Conservation (phyloP, 129 eudicot genomes). For the Deinandra increscens region DNA sequence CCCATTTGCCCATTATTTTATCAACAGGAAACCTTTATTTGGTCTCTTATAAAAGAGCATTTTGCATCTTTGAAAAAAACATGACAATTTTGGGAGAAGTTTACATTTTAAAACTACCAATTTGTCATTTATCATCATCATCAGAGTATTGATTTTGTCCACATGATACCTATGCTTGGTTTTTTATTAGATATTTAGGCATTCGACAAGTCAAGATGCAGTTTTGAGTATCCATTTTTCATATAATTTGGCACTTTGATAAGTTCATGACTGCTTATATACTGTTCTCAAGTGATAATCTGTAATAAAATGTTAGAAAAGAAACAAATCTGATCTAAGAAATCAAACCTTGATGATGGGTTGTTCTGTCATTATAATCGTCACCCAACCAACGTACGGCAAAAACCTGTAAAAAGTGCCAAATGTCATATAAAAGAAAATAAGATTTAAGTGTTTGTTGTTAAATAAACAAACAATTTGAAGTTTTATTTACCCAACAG, state of each 20-base stretch:
- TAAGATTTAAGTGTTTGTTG: neutral
- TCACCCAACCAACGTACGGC: conserved; percentile 98
- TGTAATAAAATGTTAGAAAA: neutral
- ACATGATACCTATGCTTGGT: neutral
- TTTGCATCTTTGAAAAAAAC: conserved; percentile 1
- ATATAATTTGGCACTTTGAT: no score
- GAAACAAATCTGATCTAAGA: neutral
- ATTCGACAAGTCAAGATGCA: neutral
- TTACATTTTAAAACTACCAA: neutral
- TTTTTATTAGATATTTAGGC: neutral
- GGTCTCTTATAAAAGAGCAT: neutral
- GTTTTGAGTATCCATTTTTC: no score
- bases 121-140: neutral
- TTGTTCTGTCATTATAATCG: conserved; percentile 94
- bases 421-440: neutral
- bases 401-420: conserved; percentile 52
- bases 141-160: neutral
- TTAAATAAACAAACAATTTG: neutral
- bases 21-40: neutral
- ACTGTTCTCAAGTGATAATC: neutral
- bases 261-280: no score
- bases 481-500: conserved; percentile 69
- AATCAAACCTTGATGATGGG: conserved; percentile 83
- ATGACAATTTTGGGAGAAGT: neutral
- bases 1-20: neutral